phyloP scores from a whole-genome alignment of 345 rosid species.

The Reutealis trisperma region DNA sequence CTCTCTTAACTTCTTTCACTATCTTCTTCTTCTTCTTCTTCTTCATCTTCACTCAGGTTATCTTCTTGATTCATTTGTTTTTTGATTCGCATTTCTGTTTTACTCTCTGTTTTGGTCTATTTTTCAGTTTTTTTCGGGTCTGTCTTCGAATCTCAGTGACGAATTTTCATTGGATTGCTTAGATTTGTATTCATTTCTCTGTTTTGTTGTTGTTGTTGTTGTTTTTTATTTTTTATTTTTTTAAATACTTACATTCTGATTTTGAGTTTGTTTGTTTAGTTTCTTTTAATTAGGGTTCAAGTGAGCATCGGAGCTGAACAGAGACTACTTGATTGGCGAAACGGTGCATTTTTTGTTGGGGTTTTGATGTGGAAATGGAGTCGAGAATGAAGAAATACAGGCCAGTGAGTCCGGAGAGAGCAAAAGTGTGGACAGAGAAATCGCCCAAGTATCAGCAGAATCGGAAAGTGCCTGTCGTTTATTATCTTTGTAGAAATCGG shows the following conservation, averaged over 20 bases:
- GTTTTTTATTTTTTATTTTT: neutral
- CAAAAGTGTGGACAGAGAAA: constrained; percentile 94
- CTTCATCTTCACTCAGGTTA: neutral
- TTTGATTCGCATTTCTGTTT: neutral
- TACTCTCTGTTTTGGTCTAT: neutral
- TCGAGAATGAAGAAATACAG: constrained; percentile 71
- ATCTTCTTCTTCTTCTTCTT: neutral
- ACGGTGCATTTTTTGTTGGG: neutral
- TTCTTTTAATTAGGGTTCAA: neutral
- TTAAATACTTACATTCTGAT: neutral
- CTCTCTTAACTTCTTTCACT: constrained; percentile 6
- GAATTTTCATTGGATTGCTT: neutral
- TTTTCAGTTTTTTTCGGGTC: neutral
- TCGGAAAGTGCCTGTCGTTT: constrained; percentile 81
- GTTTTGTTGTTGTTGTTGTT: too few relatives aligned
- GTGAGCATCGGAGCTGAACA: neutral
- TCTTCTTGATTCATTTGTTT: neutral
- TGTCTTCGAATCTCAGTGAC: neutral
- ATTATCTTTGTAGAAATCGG: constrained; percentile 83
- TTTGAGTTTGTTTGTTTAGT: neutral
- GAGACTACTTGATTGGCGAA: neutral
- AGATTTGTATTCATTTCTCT: neutral
- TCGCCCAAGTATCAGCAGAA: constrained; percentile 74
- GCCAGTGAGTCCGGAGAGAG: constrained; percentile 90
- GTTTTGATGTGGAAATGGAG: constrained; percentile 50